Evolutionary conservation across 1,284 basidiomycete species (phyloP), one percentile per base, ranked within the genome.

Genomic region (Omphalotus olearius): DNA sequence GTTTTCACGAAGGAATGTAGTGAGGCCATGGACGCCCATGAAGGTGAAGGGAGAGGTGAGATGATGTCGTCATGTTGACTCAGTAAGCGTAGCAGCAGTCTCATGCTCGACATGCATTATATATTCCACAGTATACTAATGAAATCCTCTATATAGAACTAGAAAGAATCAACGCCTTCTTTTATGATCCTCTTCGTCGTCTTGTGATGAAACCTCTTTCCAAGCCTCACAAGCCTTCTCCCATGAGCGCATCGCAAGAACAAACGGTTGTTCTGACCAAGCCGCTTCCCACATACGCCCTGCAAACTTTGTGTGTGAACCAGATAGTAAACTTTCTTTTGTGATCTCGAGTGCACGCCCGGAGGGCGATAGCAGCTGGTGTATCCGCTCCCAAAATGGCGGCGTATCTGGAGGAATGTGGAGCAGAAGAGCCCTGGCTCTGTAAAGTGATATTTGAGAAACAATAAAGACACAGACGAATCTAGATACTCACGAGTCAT

Each of bases 11-110:
- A 93, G 74, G 65, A 86, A 93, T 0, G 85, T 85, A 20, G 88
- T 82, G 38, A 93, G 76, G 33, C 91, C 90, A 66, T 85, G 80
- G 28, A 93, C 84, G 51, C 91, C 91, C 91, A 93, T 93, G 25
- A 25, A 30, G 6, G 43, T 45, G 11, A 14, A 45, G 43, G 43
- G 43, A 28, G 23, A n/a, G 43, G 7, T 26, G 25, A 14, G 23
- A 45, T 45, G 43, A 45, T 25, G 43, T 45, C 43, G 30, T 45
- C 9, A 33, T 4, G 2, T 33, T 33, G 7, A 33, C 13, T 9
- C 13, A 33, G 23, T 23, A 2, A 23, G 23, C n/a, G n/a, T n/a
- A n/a, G n/a, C n/a, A 23, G 23, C 23, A 23, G 23, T 23, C 23
- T 23, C 23, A 23, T 23, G 23, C 23, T 23, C 5, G 23, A 23